Evolutionary conservation across 495 filamentous ascomycete genomes (phyloP).

Genomic region (Trichoderma reesei): DNA sequence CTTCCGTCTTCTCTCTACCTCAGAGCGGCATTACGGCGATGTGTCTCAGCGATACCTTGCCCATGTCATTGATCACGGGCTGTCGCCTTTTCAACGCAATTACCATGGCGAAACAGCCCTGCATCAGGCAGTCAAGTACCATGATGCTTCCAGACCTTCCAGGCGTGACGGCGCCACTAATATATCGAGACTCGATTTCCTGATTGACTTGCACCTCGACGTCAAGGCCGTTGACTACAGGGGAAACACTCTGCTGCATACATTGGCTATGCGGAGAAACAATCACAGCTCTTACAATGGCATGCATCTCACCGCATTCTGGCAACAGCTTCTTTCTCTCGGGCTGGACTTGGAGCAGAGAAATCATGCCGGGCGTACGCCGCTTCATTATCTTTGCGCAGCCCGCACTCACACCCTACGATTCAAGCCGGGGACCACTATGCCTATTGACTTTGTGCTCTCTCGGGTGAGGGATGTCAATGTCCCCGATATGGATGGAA

Average conservation of each 20-base stretch:
- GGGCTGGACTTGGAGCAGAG: constrained; percentile 7
- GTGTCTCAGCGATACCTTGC: neutral
- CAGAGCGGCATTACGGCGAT: neutral
- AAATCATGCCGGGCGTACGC: constrained; percentile 9
- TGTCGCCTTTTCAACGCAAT: neutral
- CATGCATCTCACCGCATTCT: neutral
- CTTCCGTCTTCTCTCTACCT: neutral
- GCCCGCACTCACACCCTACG: neutral
- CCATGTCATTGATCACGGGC: neutral
- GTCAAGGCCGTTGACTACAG: neutral
- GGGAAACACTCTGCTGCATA: neutral
- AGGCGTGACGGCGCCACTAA: neutral
- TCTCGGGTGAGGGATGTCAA: neutral
- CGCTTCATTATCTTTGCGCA: constrained; percentile 6
- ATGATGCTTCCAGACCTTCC: neutral
- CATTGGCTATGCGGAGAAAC: neutral
- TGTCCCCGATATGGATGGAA: neutral
- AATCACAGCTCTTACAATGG: neutral
- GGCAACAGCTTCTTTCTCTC: neutral
- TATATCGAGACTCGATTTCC: neutral
- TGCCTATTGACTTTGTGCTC: neutral
- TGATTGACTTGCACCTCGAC: neutral
- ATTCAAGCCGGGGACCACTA: neutral
- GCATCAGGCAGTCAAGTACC: neutral
- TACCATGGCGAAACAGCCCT: neutral